Evolutionary conservation across 129 eudicot species (phyloP).

Genomic region (Helianthus annuus): HanXRQr2.0-SUNRISE NC_035447.2:37665277-37665776

Average conservation of each 20-base stretch:
- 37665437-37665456: not conserved
- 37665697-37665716: constrained; percentile 34
- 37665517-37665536: constrained; percentile 24
- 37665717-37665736: constrained; percentile 75
- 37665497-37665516: no score
- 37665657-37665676: constrained; percentile 61
- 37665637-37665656: constrained; percentile 48
- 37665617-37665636: constrained; percentile 57
- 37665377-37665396: constrained; percentile 35
- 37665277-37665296: not conserved
- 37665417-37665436: not conserved
- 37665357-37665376: not conserved
- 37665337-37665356: not conserved
- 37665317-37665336: not conserved
- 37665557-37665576: constrained; percentile 8
- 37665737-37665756: constrained; percentile 61
- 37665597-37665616: not conserved
- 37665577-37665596: constrained; percentile 5
- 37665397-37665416: not conserved
- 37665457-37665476: constrained; percentile 24
- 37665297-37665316: not conserved
- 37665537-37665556: not conserved
- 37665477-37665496: not conserved
- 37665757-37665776: constrained; percentile 36
- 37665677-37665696: constrained; percentile 45